Percentiles rank a stretch among this genome's conserved stretches.
phyloP scores from a whole-genome alignment of 116 monocot genomes.

The Trichopus zeylanicus region DNA sequence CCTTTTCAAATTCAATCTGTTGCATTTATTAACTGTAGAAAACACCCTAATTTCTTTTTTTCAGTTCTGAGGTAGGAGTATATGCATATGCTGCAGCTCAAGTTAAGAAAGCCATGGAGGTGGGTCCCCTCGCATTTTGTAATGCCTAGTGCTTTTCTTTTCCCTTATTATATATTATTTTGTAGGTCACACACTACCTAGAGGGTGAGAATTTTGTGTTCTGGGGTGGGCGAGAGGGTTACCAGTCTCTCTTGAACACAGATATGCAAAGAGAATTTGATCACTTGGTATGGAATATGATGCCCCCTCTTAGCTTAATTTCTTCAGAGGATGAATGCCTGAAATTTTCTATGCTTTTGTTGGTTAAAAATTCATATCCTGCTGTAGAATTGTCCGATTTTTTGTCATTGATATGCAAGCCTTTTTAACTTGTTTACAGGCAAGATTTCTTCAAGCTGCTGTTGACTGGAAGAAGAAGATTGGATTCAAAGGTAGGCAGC shows the following conservation, averaged over 20 bases:
- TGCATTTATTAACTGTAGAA: neutral
- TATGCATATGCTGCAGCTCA: conserved; percentile 98
- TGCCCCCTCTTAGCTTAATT: neutral
- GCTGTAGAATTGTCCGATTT: neutral
- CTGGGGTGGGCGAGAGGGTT: conserved; percentile 98
- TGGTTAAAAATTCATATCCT: neutral
- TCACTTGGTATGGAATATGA: conserved; percentile 62
- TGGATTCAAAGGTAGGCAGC: conserved; percentile 70
- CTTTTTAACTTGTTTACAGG: conserved; percentile 42
- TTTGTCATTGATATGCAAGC: neutral
- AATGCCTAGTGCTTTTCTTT: neutral
- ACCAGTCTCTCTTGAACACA: conserved; percentile 90
- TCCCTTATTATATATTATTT: neutral
- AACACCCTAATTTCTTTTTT: conserved; percentile 3
- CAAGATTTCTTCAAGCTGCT: conserved; percentile 83
- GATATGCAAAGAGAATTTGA: conserved; percentile 97
- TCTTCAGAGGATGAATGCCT: too few relatives aligned
- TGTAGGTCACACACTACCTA: conserved; percentile 83
- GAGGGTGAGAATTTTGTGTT: conserved; percentile 98
- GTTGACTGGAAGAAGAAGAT: conserved; percentile 93
- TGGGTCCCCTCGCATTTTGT: conserved; percentile 9
- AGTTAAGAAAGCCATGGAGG: conserved; percentile 99
- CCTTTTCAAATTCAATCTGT: neutral
- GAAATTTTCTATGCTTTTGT: too few relatives aligned
- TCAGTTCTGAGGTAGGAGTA: conserved; percentile 76